A percentile compares a stretch with the other conserved stretches of the same genome.
Evolutionary conservation across 371 early-diverging fungal genomes (phyloP).

Genomic region (Mortierella sp.): DNA sequence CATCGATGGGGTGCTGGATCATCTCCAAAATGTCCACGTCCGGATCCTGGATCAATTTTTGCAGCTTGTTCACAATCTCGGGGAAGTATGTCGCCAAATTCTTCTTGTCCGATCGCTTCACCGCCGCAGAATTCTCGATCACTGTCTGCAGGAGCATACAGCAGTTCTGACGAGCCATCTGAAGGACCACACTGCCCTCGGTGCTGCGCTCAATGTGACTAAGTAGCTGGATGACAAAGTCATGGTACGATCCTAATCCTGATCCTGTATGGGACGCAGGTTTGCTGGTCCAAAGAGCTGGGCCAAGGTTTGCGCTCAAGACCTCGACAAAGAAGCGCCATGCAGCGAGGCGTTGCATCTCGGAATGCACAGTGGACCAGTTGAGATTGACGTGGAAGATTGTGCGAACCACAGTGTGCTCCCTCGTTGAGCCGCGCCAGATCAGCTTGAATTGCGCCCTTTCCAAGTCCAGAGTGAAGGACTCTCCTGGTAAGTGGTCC

Average conservation of each 20-base stretch:
- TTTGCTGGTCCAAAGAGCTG: slow-evolving; percentile 29
- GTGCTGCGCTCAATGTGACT: slow-evolving; percentile 58
- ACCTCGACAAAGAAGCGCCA: slow-evolving; percentile 54
- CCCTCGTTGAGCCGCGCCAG: slow-evolving; percentile 24
- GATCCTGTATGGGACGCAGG: not conserved
- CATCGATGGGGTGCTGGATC: slow-evolving; percentile 28
- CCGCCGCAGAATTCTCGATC: slow-evolving; percentile 35
- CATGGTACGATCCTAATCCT: slow-evolving; percentile 28
- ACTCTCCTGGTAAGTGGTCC: slow-evolving; percentile 44
- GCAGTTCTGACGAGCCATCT: slow-evolving; percentile 41
- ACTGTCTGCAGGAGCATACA: slow-evolving; percentile 40
- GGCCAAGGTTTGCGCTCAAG: slow-evolving; percentile 24
- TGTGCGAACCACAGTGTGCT: slow-evolving; percentile 27
- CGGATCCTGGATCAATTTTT: slow-evolving; percentile 59
- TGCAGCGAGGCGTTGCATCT: slow-evolving; percentile 42
- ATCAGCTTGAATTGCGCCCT: slow-evolving; percentile 29
- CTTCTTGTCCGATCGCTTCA: slow-evolving; percentile 41
- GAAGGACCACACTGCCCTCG: slow-evolving; percentile 54
- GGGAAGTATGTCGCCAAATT: slow-evolving; percentile 46
- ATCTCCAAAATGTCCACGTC: slow-evolving; percentile 55
- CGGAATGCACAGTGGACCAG: slow-evolving; percentile 51
- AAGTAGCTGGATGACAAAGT: slow-evolving; percentile 43
- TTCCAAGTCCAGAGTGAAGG: slow-evolving; percentile 44
- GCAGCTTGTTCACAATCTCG: slow-evolving; percentile 59
- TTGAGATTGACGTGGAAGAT: slow-evolving; percentile 47